A percentile compares a stretch with the other conserved stretches of the same genome.
Evolutionary conservation across 1,284 basidiomycete genomes (phyloP).

Genomic region (Volvariella volvacea): DNA sequence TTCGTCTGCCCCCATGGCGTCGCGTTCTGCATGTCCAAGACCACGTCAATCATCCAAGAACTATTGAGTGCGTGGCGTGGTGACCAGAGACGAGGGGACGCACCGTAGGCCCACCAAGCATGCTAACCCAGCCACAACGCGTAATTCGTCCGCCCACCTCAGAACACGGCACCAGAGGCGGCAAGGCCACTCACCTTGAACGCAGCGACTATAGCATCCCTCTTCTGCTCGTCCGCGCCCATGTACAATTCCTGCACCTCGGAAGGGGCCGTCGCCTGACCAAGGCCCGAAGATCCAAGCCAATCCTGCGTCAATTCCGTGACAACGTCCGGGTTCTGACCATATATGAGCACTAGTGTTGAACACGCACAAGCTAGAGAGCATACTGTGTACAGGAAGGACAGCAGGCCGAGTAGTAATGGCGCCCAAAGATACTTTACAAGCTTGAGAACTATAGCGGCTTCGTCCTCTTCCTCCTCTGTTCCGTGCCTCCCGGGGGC

Average conservation of each 20-base stretch:
- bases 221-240: conserved; percentile 27
- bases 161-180: not conserved
- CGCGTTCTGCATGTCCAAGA: conserved; percentile 47
- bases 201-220: conserved; percentile 66
- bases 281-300: conserved; percentile 27
- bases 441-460: not conserved
- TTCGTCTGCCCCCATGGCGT: conserved; percentile 87
- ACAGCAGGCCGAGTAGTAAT: not conserved
- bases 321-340: conserved; percentile 14
- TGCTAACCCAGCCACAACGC: conserved; percentile 36
- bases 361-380: not conserved
- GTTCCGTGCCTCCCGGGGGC: not conserved
- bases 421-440: not conserved
- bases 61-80: not conserved
- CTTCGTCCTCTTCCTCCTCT: not conserved
- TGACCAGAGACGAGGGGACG: no score
- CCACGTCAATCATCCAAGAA: not conserved
- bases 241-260: conserved; percentile 47
- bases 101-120: conserved; percentile 78
- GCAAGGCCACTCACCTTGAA: conserved; percentile 55
- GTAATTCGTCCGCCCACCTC: conserved; percentile 2
- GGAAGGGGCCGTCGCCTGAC: conserved; percentile 11
- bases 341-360: not conserved
- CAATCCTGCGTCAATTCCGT: conserved; percentile 17
- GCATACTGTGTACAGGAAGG: not conserved